Evolutionary conservation across 805 yeast species (phyloP).

Genomic region (Candida vartiovaarae): DNA sequence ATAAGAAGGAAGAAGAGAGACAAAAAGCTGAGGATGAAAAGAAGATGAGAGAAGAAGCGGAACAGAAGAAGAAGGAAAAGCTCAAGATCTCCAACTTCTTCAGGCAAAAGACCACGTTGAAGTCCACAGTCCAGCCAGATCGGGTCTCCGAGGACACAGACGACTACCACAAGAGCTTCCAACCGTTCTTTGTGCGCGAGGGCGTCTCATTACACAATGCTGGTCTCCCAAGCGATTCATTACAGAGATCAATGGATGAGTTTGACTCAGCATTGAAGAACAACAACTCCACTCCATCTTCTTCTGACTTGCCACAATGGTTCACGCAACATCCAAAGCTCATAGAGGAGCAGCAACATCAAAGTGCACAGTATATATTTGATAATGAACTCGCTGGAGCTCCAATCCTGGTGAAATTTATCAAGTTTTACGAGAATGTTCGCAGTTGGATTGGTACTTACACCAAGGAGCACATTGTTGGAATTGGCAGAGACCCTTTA

Average conservation of each 20-base stretch:
- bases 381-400: constrained; percentile 26
- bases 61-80: constrained; percentile 26
- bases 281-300: no score
- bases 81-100: constrained; percentile 26
- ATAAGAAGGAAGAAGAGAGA: constrained; percentile 24
- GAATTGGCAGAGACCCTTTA: constrained; percentile 5
- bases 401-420: constrained; percentile 29
- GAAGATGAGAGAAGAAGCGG: constrained; percentile 30
- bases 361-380: constrained; percentile 25
- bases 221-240: neutral
- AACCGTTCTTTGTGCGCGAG: constrained; percentile 29
- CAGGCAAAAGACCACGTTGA: constrained; percentile 21
- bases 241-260: neutral
- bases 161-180: constrained; percentile 15
- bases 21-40: constrained; percentile 30
- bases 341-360: constrained; percentile 4
- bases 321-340: constrained; percentile 1
- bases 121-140: constrained; percentile 5
- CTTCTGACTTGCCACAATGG: constrained; percentile 4
- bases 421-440: constrained; percentile 43
- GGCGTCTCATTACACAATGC: constrained; percentile 21
- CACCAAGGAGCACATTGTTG: constrained; percentile 17
- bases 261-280: neutral
- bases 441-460: constrained; percentile 51
- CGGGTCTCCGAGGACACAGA: constrained; percentile 12